Evolutionary conservation across 805 yeast genomes (phyloP).

Genomic region (Cyberlindnera japonica): DNA sequence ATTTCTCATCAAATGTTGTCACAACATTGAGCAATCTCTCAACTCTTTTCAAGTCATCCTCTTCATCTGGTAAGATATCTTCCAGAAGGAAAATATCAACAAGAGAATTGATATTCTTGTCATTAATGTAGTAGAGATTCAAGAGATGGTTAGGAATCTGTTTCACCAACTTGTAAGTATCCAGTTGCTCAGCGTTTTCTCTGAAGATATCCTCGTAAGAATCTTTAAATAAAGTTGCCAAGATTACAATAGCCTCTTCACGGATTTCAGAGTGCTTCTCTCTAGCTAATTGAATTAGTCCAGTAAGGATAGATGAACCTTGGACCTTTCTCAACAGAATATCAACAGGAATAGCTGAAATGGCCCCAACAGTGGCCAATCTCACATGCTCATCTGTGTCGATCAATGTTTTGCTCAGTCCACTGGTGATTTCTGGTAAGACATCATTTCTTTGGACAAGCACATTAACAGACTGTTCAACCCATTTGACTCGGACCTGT

Average conservation of each 20-base stretch:
- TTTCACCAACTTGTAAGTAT: slow-evolving; percentile 30
- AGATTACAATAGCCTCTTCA: slow-evolving; percentile 48
- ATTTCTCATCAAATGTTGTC: slow-evolving; percentile 48
- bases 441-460: slow-evolving; percentile 43
- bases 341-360: slow-evolving; percentile 44
- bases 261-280: slow-evolving; percentile 70
- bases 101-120: slow-evolving; percentile 55
- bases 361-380: slow-evolving; percentile 49
- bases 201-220: slow-evolving; percentile 32
- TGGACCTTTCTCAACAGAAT: slow-evolving; percentile 47
- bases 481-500: slow-evolving; percentile 67
- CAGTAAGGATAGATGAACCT: slow-evolving; percentile 43
- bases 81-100: slow-evolving; percentile 64
- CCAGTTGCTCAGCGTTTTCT: slow-evolving; percentile 17
- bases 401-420: slow-evolving; percentile 62
- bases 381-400: slow-evolving; percentile 78
- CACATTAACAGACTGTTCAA: slow-evolving; percentile 49
- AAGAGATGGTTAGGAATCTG: slow-evolving; percentile 63
- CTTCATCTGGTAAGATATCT: slow-evolving; percentile 53
- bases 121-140: slow-evolving; percentile 70
- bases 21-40: slow-evolving; percentile 49
- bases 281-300: slow-evolving; percentile 61
- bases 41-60: slow-evolving; percentile 44
- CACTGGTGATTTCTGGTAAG: slow-evolving; percentile 48
- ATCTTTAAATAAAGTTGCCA: slow-evolving; percentile 53